Conservation (phyloP, 2,329 filamentous ascomycete genomes). For the Fusarium mundagurra region DNA sequence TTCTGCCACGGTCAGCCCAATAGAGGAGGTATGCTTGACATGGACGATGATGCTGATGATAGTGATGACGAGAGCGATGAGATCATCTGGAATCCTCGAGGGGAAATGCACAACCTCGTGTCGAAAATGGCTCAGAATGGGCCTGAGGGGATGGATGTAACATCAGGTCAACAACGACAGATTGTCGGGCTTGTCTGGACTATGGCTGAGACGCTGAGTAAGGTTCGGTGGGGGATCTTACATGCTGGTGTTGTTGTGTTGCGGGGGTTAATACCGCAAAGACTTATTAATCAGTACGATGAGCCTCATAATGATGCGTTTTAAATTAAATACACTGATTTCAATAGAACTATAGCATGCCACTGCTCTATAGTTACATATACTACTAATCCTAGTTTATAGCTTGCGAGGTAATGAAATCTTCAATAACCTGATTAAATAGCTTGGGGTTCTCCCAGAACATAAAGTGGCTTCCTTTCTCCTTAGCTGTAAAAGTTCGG, state of each 20-base stretch:
- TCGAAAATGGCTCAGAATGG: background rate
- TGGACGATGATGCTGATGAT: background rate
- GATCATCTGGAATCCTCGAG: background rate
- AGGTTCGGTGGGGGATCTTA: conserved; percentile 69
- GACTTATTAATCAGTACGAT: conserved; percentile 5
- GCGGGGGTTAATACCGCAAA: conserved; percentile 45
- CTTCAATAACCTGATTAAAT: background rate
- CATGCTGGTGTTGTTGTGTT: conserved; percentile 70
- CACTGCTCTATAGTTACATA: too few relatives aligned
- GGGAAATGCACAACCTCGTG: background rate
- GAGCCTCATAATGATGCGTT: background rate
- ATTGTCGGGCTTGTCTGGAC: conserved; percentile 61
- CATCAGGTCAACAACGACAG: background rate
- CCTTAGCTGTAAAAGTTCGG: background rate
- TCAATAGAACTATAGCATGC: background rate
- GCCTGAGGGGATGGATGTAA: background rate
- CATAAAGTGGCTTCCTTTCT: conserved; percentile 1
- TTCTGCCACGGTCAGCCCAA: background rate
- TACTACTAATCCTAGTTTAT: too few relatives aligned
- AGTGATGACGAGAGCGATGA: background rate
- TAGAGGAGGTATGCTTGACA: background rate
- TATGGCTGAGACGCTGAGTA: conserved; percentile 64
- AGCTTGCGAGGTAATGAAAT: background rate
- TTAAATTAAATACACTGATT: background rate
- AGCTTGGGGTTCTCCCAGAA: background rate